Conservation (phyloP, 1,284 basidiomycete species). For the Moniliella sp. region DNA sequence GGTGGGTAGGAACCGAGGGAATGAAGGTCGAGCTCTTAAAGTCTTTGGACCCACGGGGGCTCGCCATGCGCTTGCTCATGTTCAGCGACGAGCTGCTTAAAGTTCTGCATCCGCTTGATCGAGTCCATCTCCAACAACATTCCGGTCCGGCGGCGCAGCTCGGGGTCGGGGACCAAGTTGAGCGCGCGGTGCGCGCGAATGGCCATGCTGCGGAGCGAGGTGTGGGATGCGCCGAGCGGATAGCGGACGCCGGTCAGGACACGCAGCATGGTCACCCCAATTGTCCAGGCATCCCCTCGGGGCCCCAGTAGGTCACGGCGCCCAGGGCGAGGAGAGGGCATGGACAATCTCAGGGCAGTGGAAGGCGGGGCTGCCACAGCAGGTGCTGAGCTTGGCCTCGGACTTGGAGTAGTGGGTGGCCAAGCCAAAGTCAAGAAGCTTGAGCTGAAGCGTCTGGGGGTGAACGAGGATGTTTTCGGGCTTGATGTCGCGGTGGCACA, state of each 20-base stretch:
- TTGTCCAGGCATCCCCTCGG: constrained; percentile 43
- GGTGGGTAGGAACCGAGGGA: constrained; percentile 37
- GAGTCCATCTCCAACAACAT: constrained; percentile 39
- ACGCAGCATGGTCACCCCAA: constrained; percentile 40
- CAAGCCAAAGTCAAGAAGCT: constrained; percentile 41
- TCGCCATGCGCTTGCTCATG: constrained; percentile 8
- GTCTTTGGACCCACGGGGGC: constrained; percentile 13
- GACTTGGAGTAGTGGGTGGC: constrained; percentile 42
- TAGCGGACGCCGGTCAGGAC: constrained; percentile 39
- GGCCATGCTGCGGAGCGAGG: constrained; percentile 36
- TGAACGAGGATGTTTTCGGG: constrained; percentile 37
- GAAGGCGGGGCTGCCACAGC: constrained; percentile 40
- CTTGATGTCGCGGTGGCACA: constrained; percentile 43
- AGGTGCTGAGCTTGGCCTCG: constrained; percentile 41
- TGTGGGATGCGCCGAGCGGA: constrained; percentile 40
- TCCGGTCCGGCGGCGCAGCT: constrained; percentile 35
- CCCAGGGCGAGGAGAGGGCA: constrained; percentile 38
- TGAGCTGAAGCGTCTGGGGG: constrained; percentile 34
- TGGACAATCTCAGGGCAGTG: constrained; percentile 41
- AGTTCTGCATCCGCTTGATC: constrained; percentile 36
- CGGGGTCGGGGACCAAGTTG: constrained; percentile 33
- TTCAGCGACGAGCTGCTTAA: constrained; percentile 24
- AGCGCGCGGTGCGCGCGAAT: constrained; percentile 37
- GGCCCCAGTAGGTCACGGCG: constrained; percentile 36
- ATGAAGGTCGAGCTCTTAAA: constrained; percentile 40